These are phyloP conservation scores for Mycena galopus DNA, from an alignment of 768 basidiomycete genomes.

Conservation along the genomic window DNA sequence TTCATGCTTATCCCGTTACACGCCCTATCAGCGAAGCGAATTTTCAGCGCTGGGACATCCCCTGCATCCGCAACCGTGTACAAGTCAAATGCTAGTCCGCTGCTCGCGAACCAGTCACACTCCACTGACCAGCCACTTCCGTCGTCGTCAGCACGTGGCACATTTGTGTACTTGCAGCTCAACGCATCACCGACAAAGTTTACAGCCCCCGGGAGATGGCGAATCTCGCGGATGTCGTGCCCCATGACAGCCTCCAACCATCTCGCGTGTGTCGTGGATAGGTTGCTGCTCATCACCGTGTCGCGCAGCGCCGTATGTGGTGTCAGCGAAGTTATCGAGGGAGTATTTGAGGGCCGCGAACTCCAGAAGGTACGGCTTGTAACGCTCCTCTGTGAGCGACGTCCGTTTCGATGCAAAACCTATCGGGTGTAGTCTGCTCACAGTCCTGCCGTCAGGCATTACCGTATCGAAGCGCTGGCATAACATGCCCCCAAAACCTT, in stretches of 20 bases:
- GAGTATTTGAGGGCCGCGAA: no score
- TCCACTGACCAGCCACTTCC: no score
- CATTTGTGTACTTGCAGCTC: background rate
- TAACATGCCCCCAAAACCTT: conserved; percentile 41
- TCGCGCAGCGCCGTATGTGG: conserved; percentile 40
- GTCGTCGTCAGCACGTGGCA: background rate
- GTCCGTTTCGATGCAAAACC: no score
- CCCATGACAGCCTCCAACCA: conserved; percentile 44
- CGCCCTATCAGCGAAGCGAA: no score
- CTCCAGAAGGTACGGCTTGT: no score
- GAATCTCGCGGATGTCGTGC: conserved; percentile 33
- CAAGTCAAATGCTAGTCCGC: background rate
- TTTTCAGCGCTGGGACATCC: background rate
- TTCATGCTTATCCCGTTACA: no score
- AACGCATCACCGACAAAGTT: background rate
- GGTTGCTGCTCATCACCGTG: conserved; percentile 35
- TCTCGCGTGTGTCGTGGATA: conserved; percentile 37
- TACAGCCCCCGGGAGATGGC: conserved; percentile 32
- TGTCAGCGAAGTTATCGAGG: conserved; percentile 38
- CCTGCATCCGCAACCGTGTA: background rate
- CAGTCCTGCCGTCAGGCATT: conserved; percentile 29
- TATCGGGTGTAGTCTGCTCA: conserved; percentile 43
- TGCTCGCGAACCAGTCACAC: background rate
- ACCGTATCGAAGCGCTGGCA: conserved; percentile 36
- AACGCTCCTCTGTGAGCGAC: no score